Evolutionary conservation across 331 rosid species (phyloP), one percentile per base, ranked within the genome.

Genomic region (Pyracantha coccinea): DNA sequence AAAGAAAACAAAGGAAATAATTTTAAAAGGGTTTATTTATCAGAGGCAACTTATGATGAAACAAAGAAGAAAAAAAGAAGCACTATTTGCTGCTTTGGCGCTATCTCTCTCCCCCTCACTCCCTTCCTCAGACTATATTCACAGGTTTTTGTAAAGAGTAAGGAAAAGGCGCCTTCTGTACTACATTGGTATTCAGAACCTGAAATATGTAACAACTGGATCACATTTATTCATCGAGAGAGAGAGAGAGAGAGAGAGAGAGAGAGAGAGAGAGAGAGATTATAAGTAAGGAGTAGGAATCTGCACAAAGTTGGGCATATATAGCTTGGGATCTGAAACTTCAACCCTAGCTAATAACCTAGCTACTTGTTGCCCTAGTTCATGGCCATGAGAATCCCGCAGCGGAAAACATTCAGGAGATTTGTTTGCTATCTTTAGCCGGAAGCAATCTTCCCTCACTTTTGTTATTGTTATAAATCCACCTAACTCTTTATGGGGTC

Each of bases 21-120:
- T 23, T 78, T 61, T 11, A 35, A 79, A 86, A 81, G 83, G 77
- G 78, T 74, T 77, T 74, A 77, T 73, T 79, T 74, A 78, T 75
- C 41, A 85, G 85, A 84, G 66, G 83, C 75, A 74, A 70, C 64
- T 63, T 72, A 74, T 82, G 80, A 82, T 84, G 79, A 79, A 86
- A 83, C 66, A 71, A 38, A 6, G 21, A 11, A 55, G 24, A 4
- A 47, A 63, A 63, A 2, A 5, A 58, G 9, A 7, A 24, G 76
- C 19, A 76, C 75, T 68, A 78, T 77, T 71, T 82, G 73, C 78
- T 75, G 69, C 75, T 79, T 68, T 81, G 70, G 68, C 77, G 8
- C 59, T 53, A 8, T 53, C 59, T n/a, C 12, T 19, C 58, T 3
- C 23, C 2, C 24, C 10, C 12, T 52, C 57, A 35, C 44, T 9